Base-by-base conservation (phyloP, 805 yeast genomes). In the Candida takata region DNA sequence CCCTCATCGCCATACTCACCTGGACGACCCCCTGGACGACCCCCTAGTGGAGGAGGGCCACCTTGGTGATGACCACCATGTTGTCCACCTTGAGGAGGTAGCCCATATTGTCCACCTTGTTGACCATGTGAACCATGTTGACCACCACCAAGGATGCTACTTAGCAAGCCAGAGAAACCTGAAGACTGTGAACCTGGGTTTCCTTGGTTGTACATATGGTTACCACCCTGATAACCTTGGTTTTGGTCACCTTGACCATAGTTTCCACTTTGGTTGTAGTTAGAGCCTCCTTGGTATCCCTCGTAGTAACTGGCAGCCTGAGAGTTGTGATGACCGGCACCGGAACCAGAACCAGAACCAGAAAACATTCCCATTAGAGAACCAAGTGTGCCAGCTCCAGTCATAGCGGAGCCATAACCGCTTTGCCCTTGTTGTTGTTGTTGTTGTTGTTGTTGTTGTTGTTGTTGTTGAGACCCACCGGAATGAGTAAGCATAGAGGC, bases 61-160 rank as follows among this genome's bases (percentile, higher is more conserved):
- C 23, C 23, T 20, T 21, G 17, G 24, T 13, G 18, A 30, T 11
- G 19, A 8, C 13, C 8, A 12, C 31, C 31, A 15, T 29, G 12
- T 9, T 17, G 15, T 18, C 24, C 32, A 17, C 18, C 24, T 9
- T 19, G 16, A 29, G 16, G n/a, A 24, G 12, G 10, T 12, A 27
- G 13, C 24, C 17, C 15, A n/a, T n/a, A n/a, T n/a, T n/a, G n/a
- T n/a, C n/a, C n/a, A n/a, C 23, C 23, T 10, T 20, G 23, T 20
- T 24, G 25, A 15, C 13, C 23, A 19, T 13, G 19, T 12, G 23
- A 28, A 29, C 28, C 24, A n/a, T 32, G 15, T 21, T 8, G 27
- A 15, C 40, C 31, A 24, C 39, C 37, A 24, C 49, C 45, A 10
- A 40, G 41, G 11, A 39, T 31, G 19, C 35, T 27, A 24, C 40